phyloP scores from a whole-genome alignment of 208 protist genomes.

The Trypanosoma vivax region DNA sequence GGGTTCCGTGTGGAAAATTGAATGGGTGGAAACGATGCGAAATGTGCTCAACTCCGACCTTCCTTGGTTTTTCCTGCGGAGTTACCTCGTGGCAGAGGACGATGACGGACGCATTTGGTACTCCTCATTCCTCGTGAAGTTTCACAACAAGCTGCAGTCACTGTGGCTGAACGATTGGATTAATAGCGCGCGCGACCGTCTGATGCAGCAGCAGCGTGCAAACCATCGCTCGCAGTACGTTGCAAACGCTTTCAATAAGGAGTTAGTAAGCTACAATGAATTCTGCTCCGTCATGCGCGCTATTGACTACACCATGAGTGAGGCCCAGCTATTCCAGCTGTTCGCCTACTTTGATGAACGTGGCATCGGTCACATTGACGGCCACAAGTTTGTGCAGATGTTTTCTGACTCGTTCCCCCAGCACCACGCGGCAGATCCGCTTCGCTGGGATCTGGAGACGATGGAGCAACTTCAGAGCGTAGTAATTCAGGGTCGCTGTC shows the following conservation, averaged over 20 bases:
- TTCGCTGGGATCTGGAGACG: slow-evolving; percentile 75
- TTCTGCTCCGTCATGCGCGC: slow-evolving; percentile 82
- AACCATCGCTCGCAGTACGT: slow-evolving; percentile 79
- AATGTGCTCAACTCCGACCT: slow-evolving; percentile 80
- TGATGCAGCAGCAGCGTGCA: slow-evolving; percentile 72
- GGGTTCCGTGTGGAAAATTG: slow-evolving; percentile 86
- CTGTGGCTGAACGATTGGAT: slow-evolving; percentile 70
- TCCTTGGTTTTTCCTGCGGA: slow-evolving; percentile 84
- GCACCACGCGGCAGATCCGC: slow-evolving; percentile 32
- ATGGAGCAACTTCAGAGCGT: slow-evolving; percentile 86
- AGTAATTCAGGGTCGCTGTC: slow-evolving; percentile 73
- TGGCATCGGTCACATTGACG: slow-evolving; percentile 54
- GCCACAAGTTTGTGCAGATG: slow-evolving; percentile 61
- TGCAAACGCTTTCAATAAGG: slow-evolving; percentile 63
- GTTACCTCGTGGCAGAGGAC: slow-evolving; percentile 74
- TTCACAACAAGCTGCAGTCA: slow-evolving; percentile 66
- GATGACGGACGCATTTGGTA: slow-evolving; percentile 66
- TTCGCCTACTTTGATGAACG: slow-evolving; percentile 67
- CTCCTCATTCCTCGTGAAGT: slow-evolving; percentile 59
- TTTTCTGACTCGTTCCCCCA: slow-evolving; percentile 34
- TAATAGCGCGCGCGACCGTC: slow-evolving; percentile 40
- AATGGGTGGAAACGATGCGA: slow-evolving; percentile 86
- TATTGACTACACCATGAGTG: slow-evolving; percentile 80
- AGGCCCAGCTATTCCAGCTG: slow-evolving; percentile 78
- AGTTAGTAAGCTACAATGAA: slow-evolving; percentile 74